Percentiles rank a stretch among this genome's conserved stretches.
These are phyloP conservation scores for Fraxinus greggii DNA, from an alignment of 305 asterid species.

Conservation along the genomic window DNA sequence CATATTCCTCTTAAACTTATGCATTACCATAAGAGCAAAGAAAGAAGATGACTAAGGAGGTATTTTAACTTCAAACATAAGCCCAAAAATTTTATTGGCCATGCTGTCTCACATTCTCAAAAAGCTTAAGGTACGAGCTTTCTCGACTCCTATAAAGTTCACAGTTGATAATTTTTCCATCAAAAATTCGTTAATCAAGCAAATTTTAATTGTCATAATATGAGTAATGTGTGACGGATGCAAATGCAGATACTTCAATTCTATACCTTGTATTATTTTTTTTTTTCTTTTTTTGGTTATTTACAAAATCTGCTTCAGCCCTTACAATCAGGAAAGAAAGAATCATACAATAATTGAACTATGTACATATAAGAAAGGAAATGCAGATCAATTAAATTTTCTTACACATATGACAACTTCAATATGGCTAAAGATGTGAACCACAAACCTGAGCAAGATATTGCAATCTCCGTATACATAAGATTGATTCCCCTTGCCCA, in stretches of 20 bases:
- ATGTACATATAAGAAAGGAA: background rate
- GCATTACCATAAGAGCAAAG: slow-evolving; percentile 14
- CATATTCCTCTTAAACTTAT: background rate
- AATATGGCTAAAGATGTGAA: slow-evolving; percentile 19
- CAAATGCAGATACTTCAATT: background rate
- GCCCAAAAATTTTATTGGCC: background rate
- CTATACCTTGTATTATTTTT: background rate
- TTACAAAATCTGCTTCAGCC: background rate
- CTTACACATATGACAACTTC: slow-evolving; percentile 16
- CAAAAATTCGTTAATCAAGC: background rate
- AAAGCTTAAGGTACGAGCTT: slow-evolving; percentile 15
- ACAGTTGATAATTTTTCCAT: background rate
- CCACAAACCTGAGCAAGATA: slow-evolving; percentile 72
- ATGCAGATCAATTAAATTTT: background rate
- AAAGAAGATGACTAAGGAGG: background rate
- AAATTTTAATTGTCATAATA: slow-evolving; percentile 5
- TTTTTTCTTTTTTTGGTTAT: background rate
- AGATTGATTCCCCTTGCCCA: slow-evolving; percentile 64
- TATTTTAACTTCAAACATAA: background rate
- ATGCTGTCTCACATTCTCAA: slow-evolving; percentile 19
- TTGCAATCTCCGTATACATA: slow-evolving; percentile 71
- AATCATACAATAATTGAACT: slow-evolving; percentile 4
- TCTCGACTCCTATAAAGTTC: slow-evolving; percentile 14
- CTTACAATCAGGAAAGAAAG: background rate
- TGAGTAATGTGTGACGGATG: background rate